Conservation (phyloP, 2,329 filamentous ascomycete genomes). For the Colletotrichum cordylinicola region DNA sequence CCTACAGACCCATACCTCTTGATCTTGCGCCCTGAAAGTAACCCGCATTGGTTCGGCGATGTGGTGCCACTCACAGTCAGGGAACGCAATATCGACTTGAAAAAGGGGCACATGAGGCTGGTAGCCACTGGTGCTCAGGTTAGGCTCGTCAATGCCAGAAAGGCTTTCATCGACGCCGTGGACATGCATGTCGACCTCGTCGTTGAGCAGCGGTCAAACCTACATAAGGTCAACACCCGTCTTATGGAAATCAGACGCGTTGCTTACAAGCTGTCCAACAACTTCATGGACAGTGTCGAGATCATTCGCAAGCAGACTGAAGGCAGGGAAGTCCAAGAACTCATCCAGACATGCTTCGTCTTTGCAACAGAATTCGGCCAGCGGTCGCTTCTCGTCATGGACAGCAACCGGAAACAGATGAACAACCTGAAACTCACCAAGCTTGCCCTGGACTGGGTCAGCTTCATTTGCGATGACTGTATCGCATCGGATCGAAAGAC, state of each 20-base stretch:
- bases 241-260: constrained; percentile 95
- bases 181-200: constrained; percentile 87
- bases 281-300: constrained; percentile 98
- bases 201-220: constrained; percentile 90
- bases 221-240: constrained; percentile 89
- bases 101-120: constrained; percentile 83
- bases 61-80: constrained; percentile 74
- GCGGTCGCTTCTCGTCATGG: constrained; percentile 92
- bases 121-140: constrained; percentile 87
- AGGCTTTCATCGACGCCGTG: constrained; percentile 77
- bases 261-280: constrained; percentile 94
- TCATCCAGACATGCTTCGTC: constrained; percentile 97
- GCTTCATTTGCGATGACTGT: constrained; percentile 97
- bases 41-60: constrained; percentile 81
- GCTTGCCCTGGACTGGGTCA: constrained; percentile 94
- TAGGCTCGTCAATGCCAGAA: constrained; percentile 79
- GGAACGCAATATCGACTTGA: constrained; percentile 83
- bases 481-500: constrained; percentile 92
- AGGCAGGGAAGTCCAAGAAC: constrained; percentile 87
- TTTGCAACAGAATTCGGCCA: constrained; percentile 99
- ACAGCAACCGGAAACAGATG: constrained; percentile 93
- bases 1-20: constrained; percentile 83
- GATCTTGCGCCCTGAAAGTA: constrained; percentile 81
- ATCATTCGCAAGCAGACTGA: constrained; percentile 86
- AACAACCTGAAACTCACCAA: constrained; percentile 96